Conservation (phyloP, 2,329 filamentous ascomycete species). For the Aspergillus novoparasiticus region DNA sequence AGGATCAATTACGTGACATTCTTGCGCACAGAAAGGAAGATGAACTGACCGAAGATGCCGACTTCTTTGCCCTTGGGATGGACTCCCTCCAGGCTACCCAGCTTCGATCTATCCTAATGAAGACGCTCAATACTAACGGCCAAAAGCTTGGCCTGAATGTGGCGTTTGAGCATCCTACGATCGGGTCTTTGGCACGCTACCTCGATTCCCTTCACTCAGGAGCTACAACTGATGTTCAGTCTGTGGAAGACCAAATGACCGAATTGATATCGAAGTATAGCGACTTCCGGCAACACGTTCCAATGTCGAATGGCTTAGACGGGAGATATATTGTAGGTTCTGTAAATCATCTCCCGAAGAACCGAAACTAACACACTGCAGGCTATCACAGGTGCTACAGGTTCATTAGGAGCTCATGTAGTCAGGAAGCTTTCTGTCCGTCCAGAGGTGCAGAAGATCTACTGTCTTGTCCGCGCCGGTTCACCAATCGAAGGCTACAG, state of each 20-base stretch:
- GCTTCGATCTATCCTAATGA: slow-evolving; percentile 55
- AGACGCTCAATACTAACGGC: slow-evolving; percentile 52
- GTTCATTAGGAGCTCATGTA: slow-evolving; percentile 65
- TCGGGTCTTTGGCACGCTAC: slow-evolving; percentile 49
- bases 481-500: slow-evolving; percentile 44
- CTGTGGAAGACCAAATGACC: slow-evolving; percentile 48
- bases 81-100: slow-evolving; percentile 63
- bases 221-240: slow-evolving; percentile 27
- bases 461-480: slow-evolving; percentile 59
- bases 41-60: slow-evolving; percentile 44
- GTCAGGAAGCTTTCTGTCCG: slow-evolving; percentile 47
- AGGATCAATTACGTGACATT: slow-evolving; percentile 29
- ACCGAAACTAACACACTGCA: slow-evolving; percentile 5
- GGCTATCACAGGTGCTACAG: slow-evolving; percentile 66
- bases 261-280: slow-evolving; percentile 52
- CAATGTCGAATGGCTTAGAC: slow-evolving; percentile 19
- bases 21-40: slow-evolving; percentile 23
- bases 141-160: slow-evolving; percentile 58
- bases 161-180: slow-evolving; percentile 60
- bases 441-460: slow-evolving; percentile 47
- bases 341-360: background rate
- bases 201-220: slow-evolving; percentile 47
- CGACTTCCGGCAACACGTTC: slow-evolving; percentile 30
- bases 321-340: slow-evolving; percentile 29
- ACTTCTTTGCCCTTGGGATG: slow-evolving; percentile 61